Evolutionary conservation across 1,139 yeast species (phyloP).

Genomic region (Sporopachydermia cereana): DNA sequence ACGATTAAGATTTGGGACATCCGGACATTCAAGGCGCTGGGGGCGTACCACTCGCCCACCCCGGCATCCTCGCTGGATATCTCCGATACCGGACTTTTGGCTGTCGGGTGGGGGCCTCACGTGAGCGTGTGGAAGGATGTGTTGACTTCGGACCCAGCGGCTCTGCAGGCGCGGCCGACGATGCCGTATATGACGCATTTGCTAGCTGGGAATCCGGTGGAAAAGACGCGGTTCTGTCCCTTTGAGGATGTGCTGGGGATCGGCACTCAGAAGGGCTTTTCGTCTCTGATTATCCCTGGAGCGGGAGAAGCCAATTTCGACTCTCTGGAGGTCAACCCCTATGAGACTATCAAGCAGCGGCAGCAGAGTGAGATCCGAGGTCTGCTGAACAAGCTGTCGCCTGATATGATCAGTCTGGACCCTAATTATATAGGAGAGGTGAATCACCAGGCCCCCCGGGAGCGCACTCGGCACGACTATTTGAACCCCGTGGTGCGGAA

Average conservation of each 20-base stretch:
- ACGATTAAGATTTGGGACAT: constrained; percentile 88
- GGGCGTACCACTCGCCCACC: constrained; percentile 67
- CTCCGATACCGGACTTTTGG: constrained; percentile 78
- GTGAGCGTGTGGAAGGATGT: constrained; percentile 51
- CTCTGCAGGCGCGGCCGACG: constrained; percentile 33
- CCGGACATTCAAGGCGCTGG: constrained; percentile 67
- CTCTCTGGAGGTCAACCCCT: constrained; percentile 88
- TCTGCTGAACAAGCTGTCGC: constrained; percentile 76
- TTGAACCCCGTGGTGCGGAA: constrained; percentile 26
- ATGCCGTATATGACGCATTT: constrained; percentile 90
- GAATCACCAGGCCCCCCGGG: constrained; percentile 52
- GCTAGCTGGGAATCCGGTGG: constrained; percentile 65
- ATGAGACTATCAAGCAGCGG: constrained; percentile 69
- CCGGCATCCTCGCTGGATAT: constrained; percentile 74
- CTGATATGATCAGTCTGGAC: constrained; percentile 87
- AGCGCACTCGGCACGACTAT: constrained; percentile 34
- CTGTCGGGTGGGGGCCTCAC: constrained; percentile 93
- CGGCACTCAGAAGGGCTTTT: constrained; percentile 72
- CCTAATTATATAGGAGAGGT: constrained; percentile 83
- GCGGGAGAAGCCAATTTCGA: constrained; percentile 98
- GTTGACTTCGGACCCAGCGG: constrained; percentile 26
- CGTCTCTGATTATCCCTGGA: constrained; percentile 84
- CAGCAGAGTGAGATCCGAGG: constrained; percentile 86
- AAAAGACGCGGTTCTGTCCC: constrained; percentile 68
- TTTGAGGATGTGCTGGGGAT: constrained; percentile 91